Evolutionary conservation across 371 early-diverging fungal species (phyloP).

Genomic region (Nosema granulosis): DNA sequence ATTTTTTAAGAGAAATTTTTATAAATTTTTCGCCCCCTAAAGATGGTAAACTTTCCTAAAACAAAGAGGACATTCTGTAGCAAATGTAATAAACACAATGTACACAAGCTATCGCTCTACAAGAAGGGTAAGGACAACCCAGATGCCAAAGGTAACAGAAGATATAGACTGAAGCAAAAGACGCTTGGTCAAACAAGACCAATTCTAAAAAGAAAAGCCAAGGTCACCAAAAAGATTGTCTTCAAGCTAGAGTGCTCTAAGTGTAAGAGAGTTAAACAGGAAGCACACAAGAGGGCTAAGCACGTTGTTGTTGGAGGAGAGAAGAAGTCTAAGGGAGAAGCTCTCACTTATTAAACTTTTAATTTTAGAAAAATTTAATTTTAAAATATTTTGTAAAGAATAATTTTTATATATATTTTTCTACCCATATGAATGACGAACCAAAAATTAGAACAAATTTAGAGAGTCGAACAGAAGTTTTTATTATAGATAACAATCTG

Average conservation of each 20-base stretch:
- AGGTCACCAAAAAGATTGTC: conserved; percentile 90
- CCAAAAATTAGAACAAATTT: conserved; percentile 2
- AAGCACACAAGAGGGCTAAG: conserved; percentile 93
- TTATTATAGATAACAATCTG: conserved; percentile 9
- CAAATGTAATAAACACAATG: conserved; percentile 90
- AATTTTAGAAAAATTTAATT: conserved; percentile 5
- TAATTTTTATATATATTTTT: background rate
- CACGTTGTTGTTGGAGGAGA: conserved; percentile 98
- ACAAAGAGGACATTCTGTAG: conserved; percentile 92
- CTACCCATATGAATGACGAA: conserved; percentile 23
- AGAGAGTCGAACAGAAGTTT: conserved; percentile 21
- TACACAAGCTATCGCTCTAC: conserved; percentile 96
- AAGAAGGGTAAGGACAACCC: conserved; percentile 95
- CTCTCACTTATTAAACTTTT: conserved; percentile 65
- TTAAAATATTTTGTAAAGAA: background rate
- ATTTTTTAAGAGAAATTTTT: background rate
- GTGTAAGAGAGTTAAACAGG: conserved; percentile 89
- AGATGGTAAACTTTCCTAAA: conserved; percentile 88
- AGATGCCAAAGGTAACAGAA: conserved; percentile 83
- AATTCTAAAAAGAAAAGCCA: conserved; percentile 72
- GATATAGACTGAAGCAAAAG: conserved; percentile 76
- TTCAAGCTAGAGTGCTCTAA: conserved; percentile 91
- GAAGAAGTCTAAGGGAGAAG: conserved; percentile 74
- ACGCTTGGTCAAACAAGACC: conserved; percentile 97
- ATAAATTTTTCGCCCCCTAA: conserved; percentile 10